Conservation (phyloP, 768 basidiomycete genomes). For the Mycena haematopus region DNA sequence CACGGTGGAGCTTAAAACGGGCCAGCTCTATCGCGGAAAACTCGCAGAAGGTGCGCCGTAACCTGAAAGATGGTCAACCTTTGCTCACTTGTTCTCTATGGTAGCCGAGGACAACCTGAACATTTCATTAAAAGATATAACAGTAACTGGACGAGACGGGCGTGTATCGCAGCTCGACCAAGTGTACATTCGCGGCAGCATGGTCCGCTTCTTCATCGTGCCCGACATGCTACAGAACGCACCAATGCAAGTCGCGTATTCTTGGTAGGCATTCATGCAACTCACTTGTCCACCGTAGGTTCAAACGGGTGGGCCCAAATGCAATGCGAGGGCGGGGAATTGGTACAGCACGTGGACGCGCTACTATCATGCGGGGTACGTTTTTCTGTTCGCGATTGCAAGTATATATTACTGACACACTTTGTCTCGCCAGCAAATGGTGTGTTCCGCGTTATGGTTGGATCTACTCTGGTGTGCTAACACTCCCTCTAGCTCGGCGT, state of each 20-base stretch:
- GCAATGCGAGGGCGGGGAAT: constrained; percentile 99
- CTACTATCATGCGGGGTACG: constrained; percentile 97
- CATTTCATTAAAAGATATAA: constrained; percentile 95
- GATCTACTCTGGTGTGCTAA: constrained; percentile 16
- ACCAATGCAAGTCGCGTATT: constrained; percentile 77
- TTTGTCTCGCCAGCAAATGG: constrained; percentile 70
- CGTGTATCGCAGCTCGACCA: constrained; percentile 98
- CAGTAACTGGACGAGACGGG: constrained; percentile 97
- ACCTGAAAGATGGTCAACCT: not conserved
- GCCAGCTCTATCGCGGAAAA: constrained; percentile 96
- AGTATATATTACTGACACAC: constrained; percentile 30
- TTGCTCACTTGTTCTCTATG: constrained; percentile 19
- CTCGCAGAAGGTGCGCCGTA: constrained; percentile 85
- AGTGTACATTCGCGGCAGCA: constrained; percentile 98
- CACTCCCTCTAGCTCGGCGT: constrained; percentile 69
- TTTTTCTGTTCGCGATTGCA: constrained; percentile 17
- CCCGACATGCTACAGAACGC: constrained; percentile 99
- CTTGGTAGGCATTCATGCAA: constrained; percentile 10
- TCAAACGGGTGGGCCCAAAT: constrained; percentile 97
- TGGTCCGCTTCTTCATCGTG: constrained; percentile 98
- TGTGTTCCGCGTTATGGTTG: constrained; percentile 39
- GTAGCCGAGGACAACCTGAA: constrained; percentile 98
- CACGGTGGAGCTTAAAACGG: constrained; percentile 98
- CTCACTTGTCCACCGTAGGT: constrained; percentile 61
- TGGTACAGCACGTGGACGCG: constrained; percentile 97